Base-by-base conservation (phyloP, 768 basidiomycete species). In the Termitomyces titanicus region DNA sequence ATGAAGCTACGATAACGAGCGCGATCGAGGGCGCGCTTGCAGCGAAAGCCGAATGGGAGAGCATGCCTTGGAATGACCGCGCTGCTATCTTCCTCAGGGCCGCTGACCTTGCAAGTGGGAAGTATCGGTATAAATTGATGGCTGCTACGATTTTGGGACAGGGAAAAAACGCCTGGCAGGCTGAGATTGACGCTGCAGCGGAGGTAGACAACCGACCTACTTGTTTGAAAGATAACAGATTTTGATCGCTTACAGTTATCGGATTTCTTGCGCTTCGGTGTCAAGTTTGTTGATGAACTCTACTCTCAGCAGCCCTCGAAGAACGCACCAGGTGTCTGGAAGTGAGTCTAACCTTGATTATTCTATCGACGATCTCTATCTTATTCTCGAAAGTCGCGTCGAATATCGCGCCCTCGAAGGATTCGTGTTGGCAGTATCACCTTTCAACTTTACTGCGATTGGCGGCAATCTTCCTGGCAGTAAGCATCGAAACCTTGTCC, bases 101-200 rank as follows among this genome's bases (percentile, higher is more conserved):
- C 5, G 97, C 97, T 22, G 97, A 99, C 70, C 84, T 99, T 48
- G 83, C 94, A 54, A 87, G 91, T 66, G 92, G 92, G 52, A 99
- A 98, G 79, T 97, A 98, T 70, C 80, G 97, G 60, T 96, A 95
- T 76, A 88, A 88, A 74, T 78, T 99, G 45, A 79, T 98, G 74
- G 97, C 97, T 39, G 94, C 96, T 38, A 98, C 96, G 42, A 97
- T 99, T 73, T 79, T 99, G 45, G 97, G 97, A 15, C 97, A 99
- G 74, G 97, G 97, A 39, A 99, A 99, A 84, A 99, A 98, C 68
- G 88, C 81, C 15, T 99, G 97, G 97, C 97, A 99, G 75, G 97
- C 97, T 15, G 97, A 99, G 79, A 98, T 99, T 59, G 97, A 99
- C 70, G 93, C 97, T 52, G 97, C 94, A 17, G 96, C 97, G 4